Base-by-base conservation (phyloP, 257 asterid genomes). In the Solanum microdontum region DNA sequence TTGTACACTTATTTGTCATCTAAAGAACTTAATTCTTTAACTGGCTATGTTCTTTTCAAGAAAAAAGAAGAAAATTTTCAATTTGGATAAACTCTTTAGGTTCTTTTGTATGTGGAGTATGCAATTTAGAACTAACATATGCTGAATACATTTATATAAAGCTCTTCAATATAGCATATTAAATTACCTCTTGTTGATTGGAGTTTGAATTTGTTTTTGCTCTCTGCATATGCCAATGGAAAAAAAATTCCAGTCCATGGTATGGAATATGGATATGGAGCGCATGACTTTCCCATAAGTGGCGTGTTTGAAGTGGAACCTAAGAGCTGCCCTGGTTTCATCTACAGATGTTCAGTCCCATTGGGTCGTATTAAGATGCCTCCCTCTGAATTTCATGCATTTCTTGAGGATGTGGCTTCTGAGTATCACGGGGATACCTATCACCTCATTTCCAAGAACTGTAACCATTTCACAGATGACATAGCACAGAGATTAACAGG, bases 271-370 rank as follows among this genome's bases (percentile, higher is more conserved):
- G 93, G 93, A 39, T 92, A 87, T 87, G 94, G 93, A 87, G 94
- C 94, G 19, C 94, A 92, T 86, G 94, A 92, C 90, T 91, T 83
- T 77, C 92, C 94, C 30, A 90, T 92, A 64, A 92, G 94, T 88
- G 94, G 94, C 79, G 91, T 92, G 75, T 92, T 92, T 73, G 94
- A 91, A 91, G 94, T 92, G 86, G 94, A 92, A 85, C 94, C 94
- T 24, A 92, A 90, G 91, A 91, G 89, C 55, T 91, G 94, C 74
- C 94, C 94, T 68, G 92, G 93, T 90, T 92, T 92, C 88, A 85
- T 88, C 40, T 92, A 87, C 64, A 89, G 94, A 90, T 89, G 89
- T 86, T 92, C 94, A 26, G 88, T 92, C 28, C 89, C 93, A 23
- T 73, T 92, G 87, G 94, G 94, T 82, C 66, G 55, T 86, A 87